A percentile compares a stretch with the other conserved stretches of the same genome.
Conservation (phyloP, 306 rosid species). For the Ormosia semicastrata region DNA sequence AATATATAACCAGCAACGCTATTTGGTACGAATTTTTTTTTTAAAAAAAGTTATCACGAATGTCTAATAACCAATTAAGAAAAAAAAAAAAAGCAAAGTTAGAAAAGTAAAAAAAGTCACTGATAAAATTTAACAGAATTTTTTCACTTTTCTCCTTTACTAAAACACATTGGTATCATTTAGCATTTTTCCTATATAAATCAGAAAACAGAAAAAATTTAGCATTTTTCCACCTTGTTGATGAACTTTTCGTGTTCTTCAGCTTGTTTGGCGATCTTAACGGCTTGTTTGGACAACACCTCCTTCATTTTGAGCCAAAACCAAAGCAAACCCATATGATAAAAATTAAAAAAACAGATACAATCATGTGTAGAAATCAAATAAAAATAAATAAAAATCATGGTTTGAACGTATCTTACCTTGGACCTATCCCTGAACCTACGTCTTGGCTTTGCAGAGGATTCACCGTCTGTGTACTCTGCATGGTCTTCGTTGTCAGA, state of each 20-base stretch:
- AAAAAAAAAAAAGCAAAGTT: too few species aligned
- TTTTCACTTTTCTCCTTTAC: too few species aligned
- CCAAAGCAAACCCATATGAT: slow-evolving; percentile 36
- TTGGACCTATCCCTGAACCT: slow-evolving; percentile 68
- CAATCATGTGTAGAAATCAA: slow-evolving; percentile 13
- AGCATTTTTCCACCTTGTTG: slow-evolving; percentile 73
- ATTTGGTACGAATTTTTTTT: too few species aligned
- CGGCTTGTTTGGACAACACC: slow-evolving; percentile 75
- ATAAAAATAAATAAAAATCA: not conserved
- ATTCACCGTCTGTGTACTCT: slow-evolving; percentile 48
- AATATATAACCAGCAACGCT: too few species aligned
- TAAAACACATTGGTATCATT: too few species aligned
- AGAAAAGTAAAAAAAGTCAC: too few species aligned
- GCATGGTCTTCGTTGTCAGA: slow-evolving; percentile 48
- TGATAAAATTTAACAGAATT: too few species aligned
- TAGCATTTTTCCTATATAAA: not conserved
- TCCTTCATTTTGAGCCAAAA: slow-evolving; percentile 56
- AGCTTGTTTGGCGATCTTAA: slow-evolving; percentile 81
- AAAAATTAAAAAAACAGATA: not conserved
- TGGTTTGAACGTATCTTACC: slow-evolving; percentile 33
- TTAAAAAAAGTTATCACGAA: too few species aligned
- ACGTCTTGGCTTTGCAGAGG: slow-evolving; percentile 48
- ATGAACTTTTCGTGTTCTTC: slow-evolving; percentile 77
- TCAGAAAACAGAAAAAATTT: not conserved
- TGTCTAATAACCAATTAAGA: too few species aligned